These are phyloP conservation scores for Oenanthe javanica DNA, from an alignment of 140 eudicot genomes.

Conservation along the genomic window DNA sequence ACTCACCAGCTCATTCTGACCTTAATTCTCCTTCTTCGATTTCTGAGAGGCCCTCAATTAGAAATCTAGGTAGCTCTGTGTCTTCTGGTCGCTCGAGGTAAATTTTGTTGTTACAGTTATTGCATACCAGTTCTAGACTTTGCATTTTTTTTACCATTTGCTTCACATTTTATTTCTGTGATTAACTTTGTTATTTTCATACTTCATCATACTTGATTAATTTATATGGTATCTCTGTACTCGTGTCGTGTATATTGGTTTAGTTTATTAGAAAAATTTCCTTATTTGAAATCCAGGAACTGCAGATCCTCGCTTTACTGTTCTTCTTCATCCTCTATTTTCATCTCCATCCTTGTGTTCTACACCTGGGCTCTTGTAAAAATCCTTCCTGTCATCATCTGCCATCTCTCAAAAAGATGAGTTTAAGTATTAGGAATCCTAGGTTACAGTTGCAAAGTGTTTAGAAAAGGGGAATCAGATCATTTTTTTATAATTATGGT, in stretches of 20 bases:
- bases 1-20: constrained; percentile 65
- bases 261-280: neutral
- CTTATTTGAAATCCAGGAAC: neutral
- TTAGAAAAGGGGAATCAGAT: neutral
- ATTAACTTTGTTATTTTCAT: neutral
- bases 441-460: neutral
- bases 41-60: constrained; percentile 34
- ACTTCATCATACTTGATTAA: neutral
- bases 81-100: constrained; percentile 55
- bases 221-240: neutral
- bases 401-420: neutral
- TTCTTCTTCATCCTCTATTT: neutral
- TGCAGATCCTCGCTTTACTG: neutral
- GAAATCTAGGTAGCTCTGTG: constrained; percentile 27
- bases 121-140: neutral
- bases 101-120: neutral
- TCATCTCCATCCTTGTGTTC: neutral
- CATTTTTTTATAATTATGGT: neutral
- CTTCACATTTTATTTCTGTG: neutral
- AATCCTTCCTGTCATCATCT: neutral
- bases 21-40: constrained; percentile 34
- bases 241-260: neutral
- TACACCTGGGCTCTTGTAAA: neutral
- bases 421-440: neutral
- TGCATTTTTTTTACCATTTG: neutral